Conservation (phyloP, 768 basidiomycete genomes). For the Botryobasidium botryosum region DNA sequence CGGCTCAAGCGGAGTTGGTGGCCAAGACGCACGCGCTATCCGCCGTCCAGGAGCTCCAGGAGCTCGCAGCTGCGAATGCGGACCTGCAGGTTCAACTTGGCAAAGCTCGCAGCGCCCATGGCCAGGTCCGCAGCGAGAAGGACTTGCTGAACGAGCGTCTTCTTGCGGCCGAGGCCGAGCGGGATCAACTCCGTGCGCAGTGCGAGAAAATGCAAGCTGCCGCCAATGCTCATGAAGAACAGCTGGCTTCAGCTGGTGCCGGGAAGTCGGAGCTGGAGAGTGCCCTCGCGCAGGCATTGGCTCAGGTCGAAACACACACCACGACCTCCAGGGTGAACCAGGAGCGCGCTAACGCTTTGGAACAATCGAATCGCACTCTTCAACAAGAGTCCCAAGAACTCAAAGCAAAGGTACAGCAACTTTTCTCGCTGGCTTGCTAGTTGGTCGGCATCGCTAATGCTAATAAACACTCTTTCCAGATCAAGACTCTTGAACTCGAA, state of each 20-base stretch:
- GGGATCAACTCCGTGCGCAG: conserved; percentile 40
- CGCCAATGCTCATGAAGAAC: conserved; percentile 28
- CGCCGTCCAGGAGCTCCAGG: conserved; percentile 55
- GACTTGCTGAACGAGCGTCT: conserved; percentile 52
- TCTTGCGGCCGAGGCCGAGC: conserved; percentile 40
- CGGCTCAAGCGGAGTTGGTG: conserved; percentile 41
- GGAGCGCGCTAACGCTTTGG: conserved; percentile 42
- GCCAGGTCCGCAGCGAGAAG: conserved; percentile 69
- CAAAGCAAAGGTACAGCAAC: conserved; percentile 37
- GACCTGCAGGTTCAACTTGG: conserved; percentile 58
- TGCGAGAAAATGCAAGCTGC: conserved; percentile 35
- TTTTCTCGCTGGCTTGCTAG: background rate
- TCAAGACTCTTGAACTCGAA: conserved; percentile 43
- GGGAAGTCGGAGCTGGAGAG: conserved; percentile 48
- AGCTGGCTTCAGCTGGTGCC: conserved; percentile 31
- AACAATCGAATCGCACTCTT: conserved; percentile 41
- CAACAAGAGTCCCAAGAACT: conserved; percentile 37
- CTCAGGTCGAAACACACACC: conserved; percentile 56
- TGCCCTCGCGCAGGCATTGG: conserved; percentile 54
- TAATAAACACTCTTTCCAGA: conserved; percentile 25
- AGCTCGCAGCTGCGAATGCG: conserved; percentile 32
- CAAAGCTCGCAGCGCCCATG: conserved; percentile 61
- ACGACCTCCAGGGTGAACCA: conserved; percentile 42
- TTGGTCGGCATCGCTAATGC: conserved; percentile 10
- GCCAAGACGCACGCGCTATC: conserved; percentile 39